phyloP scores from a whole-genome alignment of 164 flowering plant species.

The Piper longum region DNA sequence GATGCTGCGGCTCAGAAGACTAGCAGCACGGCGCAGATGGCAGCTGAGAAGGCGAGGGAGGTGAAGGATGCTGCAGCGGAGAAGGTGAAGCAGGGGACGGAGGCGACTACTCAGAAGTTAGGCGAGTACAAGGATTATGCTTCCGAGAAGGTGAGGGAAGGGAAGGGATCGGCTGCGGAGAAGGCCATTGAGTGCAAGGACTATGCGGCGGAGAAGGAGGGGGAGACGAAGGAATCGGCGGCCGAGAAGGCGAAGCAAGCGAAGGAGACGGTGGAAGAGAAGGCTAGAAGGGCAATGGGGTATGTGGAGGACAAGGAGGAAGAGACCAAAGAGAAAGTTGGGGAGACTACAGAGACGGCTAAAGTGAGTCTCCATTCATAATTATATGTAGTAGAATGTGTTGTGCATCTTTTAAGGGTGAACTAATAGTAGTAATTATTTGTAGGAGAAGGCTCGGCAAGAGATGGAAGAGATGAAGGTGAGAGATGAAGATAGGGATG shows the following conservation, averaged over 20 bases:
- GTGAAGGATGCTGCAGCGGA: slow-evolving; percentile 14
- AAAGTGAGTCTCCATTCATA: no score
- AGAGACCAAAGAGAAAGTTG: slow-evolving; percentile 14
- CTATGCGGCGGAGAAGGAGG: slow-evolving; percentile 7
- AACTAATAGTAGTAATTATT: no score
- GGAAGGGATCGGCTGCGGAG: slow-evolving; percentile 10
- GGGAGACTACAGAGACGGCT: no score
- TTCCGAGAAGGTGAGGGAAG: slow-evolving; percentile 20
- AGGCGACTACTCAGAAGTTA: slow-evolving; percentile 5
- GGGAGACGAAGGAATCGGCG: slow-evolving; percentile 16
- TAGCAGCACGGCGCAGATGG: slow-evolving; percentile 13
- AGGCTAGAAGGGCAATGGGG: slow-evolving; percentile 19
- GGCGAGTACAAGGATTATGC: slow-evolving; percentile 13
- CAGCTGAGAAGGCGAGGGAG: slow-evolving; percentile 16
- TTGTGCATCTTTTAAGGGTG: no score
- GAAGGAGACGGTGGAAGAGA: slow-evolving; percentile 11
- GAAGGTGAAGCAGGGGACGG: slow-evolving; percentile 8
- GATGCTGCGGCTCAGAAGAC: slow-evolving; percentile 19
- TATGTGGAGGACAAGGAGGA: slow-evolving; percentile 7
- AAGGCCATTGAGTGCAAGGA: slow-evolving; percentile 17
- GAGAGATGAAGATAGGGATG: no score
- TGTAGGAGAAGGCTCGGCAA: no score
- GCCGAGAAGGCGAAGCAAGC: slow-evolving; percentile 10
- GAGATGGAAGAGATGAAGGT: no score
- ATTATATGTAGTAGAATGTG: no score